Evolutionary conservation across 331 rosid genomes (phyloP), one percentile per base, ranked within the genome.

Genomic region (Quercus tomentella): DNA sequence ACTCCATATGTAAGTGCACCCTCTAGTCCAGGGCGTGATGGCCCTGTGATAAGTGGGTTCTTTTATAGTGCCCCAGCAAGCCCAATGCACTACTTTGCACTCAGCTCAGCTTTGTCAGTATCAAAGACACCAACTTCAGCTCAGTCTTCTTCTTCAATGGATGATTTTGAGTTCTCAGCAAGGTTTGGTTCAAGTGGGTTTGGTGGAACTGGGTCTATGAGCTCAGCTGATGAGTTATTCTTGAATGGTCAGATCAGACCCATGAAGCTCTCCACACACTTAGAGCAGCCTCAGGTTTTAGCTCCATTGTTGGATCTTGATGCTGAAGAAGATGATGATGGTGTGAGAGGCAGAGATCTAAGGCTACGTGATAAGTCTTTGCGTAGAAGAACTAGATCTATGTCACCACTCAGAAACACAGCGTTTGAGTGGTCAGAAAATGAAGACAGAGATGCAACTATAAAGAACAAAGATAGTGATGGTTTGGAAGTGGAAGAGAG

Each of bases 51-150:
- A 11, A 14, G 87, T 11, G 96, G 98, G 4, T 92, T 93, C 57
- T 93, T 83, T 79, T 96, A 96, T 88, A 96, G 99, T 6, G 98
- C 98, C 4, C 99, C 99, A 8, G 97, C 97, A 0, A 93, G 99
- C 66, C 99, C 99, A 72, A 87, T 92, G 92, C 99, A 96, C 86
- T 92, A 96, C 87, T 92, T 89, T 23, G 85, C 90, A 0, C 77
- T 96, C 4, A 71, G 93, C 25, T 21, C 83, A 2, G 72, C 89
- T 25, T 79, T 90, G 3, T 66, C 20, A 20, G 58, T 72, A 1
- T 25, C 68, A 61, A 74, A 62, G 35, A 14, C 72, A 22, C 52
- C 79, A 2, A 74, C 89, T 7, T 63, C 84, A 30, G 60, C 74
- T 0, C 69, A 71, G 31, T 78, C 92, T 6, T 81, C 87, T 3